Conservation (phyloP, 495 filamentous ascomycete genomes). For the Achaetomiella virescens region DNA sequence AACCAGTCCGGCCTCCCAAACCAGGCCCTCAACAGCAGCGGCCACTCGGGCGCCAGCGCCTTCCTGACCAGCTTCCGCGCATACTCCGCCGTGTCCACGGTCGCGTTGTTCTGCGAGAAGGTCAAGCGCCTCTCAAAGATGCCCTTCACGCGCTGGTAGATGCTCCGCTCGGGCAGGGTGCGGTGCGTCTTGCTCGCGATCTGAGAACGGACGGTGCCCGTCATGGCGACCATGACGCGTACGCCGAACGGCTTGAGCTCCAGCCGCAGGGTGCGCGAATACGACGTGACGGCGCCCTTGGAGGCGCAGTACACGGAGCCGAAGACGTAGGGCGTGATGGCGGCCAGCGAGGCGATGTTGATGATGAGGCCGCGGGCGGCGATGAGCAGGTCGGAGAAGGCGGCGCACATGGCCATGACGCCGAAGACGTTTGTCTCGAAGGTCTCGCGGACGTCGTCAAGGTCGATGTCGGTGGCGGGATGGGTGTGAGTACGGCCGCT, state of each 20-base stretch:
- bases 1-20: slow-evolving; percentile 45
- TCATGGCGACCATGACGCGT: slow-evolving; percentile 48
- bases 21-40: slow-evolving; percentile 32
- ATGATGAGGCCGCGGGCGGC: slow-evolving; percentile 49
- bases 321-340: slow-evolving; percentile 41
- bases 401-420: slow-evolving; percentile 47
- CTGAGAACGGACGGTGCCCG: slow-evolving; percentile 44
- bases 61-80: slow-evolving; percentile 31
- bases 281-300: slow-evolving; percentile 47
- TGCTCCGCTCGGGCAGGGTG: slow-evolving; percentile 33
- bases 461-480: slow-evolving; percentile 47
- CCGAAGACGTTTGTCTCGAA: slow-evolving; percentile 63
- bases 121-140: slow-evolving; percentile 40
- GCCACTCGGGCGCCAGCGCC: slow-evolving; percentile 33
- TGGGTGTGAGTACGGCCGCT: slow-evolving; percentile 47
- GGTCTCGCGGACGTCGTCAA: slow-evolving; percentile 46
- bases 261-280: slow-evolving; percentile 47
- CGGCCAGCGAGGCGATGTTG: slow-evolving; percentile 48
- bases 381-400: slow-evolving; percentile 49
- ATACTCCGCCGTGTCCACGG: slow-evolving; percentile 35
- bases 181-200: slow-evolving; percentile 36
- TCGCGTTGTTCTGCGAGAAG: slow-evolving; percentile 41
- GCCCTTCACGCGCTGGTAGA: slow-evolving; percentile 35
- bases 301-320: slow-evolving; percentile 47
- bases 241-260: slow-evolving; percentile 51